A percentile compares a stretch with the other conserved stretches of the same genome.
Evolutionary conservation across 345 rosid genomes (phyloP).

Genomic region (Citrus mangshanensis): DNA sequence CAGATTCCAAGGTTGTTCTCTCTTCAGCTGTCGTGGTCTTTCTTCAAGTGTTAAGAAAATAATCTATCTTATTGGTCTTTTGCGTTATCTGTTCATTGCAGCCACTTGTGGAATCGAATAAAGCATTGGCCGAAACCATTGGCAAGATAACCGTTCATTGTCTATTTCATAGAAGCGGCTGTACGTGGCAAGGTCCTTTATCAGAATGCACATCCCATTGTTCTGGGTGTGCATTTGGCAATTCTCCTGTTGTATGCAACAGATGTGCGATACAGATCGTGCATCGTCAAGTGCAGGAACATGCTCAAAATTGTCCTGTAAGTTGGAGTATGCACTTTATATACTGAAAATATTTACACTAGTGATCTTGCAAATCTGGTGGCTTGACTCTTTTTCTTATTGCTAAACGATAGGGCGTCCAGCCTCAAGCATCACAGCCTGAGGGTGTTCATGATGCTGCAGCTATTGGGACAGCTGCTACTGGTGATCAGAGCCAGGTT

Average conservation of each 20-base stretch:
- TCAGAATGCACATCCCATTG: conserved; percentile 67
- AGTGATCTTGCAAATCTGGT: neutral
- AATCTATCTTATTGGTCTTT: conserved; percentile 5
- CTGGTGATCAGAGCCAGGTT: conserved; percentile 35
- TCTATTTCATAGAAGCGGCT: conserved; percentile 75
- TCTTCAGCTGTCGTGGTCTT: neutral
- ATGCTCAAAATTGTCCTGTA: conserved; percentile 76
- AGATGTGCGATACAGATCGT: conserved; percentile 55
- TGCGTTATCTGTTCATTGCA: conserved; percentile 28
- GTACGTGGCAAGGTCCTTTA: conserved; percentile 76
- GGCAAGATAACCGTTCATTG: conserved; percentile 60
- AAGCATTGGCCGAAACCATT: conserved; percentile 60
- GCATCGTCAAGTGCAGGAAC: conserved; percentile 74
- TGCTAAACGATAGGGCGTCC: conserved; percentile 48
- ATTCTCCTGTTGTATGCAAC: conserved; percentile 69
- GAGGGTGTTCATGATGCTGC: conserved; percentile 44
- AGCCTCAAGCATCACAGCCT: conserved; percentile 41
- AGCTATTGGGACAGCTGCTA: conserved; percentile 25
- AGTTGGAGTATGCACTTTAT: conserved; percentile 29
- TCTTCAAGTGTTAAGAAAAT: neutral
- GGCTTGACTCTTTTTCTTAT: neutral
- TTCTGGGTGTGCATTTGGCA: conserved; percentile 68
- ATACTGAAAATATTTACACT: neutral
- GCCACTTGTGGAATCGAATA: conserved; percentile 70
- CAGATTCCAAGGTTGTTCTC: conserved; percentile 77